A percentile compares a stretch with the other conserved stretches of the same genome.
These are phyloP conservation scores for Byssothecium circinans DNA, from an alignment of 2,329 filamentous ascomycete genomes.

Conservation along the genomic window DNA sequence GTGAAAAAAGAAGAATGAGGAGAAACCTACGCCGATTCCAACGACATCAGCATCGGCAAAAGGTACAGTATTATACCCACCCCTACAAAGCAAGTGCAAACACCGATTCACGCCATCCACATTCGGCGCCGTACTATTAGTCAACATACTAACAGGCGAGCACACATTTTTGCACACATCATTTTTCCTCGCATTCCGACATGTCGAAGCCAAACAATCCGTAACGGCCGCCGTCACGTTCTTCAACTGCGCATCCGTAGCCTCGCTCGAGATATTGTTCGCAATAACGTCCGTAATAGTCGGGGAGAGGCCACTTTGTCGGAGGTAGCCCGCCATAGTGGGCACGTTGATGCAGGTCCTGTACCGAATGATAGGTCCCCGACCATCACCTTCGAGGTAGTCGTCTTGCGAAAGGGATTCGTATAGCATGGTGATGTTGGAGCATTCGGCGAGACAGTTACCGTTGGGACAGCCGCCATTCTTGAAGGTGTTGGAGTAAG, in stretches of 20 bases:
- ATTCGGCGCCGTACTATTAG: constrained; percentile 15
- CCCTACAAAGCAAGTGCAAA: constrained; percentile 12
- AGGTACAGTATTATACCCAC: constrained; percentile 12
- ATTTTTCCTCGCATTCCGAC: constrained; percentile 12
- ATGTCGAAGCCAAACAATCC: constrained; percentile 19
- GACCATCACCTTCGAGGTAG: constrained; percentile 10
- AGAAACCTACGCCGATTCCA: constrained; percentile 18
- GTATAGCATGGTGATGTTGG: constrained; percentile 9
- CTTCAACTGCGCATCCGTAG: constrained; percentile 3
- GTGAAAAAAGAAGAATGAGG: not conserved
- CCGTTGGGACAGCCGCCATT: not conserved
- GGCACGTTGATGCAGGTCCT: constrained; percentile 19
- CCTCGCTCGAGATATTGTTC: constrained; percentile 6
- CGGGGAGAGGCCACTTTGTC: constrained; percentile 3
- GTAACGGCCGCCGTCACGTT: constrained; percentile 15
- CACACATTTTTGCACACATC: constrained; percentile 6
- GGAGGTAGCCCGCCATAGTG: constrained; percentile 11
- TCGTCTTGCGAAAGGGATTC: constrained; percentile 5
- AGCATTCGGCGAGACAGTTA: constrained; percentile 8
- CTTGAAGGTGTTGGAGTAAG: not conserved
- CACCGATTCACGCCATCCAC: constrained; percentile 16
- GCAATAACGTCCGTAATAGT: constrained; percentile 6
- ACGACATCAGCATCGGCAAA: constrained; percentile 23
- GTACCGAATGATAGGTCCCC: constrained; percentile 13
- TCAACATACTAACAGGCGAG: constrained; percentile 14